A percentile compares a stretch with the other conserved stretches of the same genome.
These are phyloP conservation scores for Aspergillus unguis DNA, from an alignment of 2,329 filamentous ascomycete species.

Conservation along the genomic window DNA sequence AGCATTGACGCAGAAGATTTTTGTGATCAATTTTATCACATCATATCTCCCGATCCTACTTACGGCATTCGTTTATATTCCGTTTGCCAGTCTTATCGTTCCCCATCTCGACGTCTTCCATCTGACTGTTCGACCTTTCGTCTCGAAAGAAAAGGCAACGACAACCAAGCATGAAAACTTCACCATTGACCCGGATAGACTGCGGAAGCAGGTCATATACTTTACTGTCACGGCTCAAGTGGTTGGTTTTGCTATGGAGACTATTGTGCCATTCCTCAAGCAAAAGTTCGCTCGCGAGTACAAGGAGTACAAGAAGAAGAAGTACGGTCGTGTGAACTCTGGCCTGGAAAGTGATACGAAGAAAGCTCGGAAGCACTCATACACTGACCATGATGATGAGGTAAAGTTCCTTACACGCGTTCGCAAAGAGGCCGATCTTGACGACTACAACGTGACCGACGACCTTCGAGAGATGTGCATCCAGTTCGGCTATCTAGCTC, in stretches of 20 bases:
- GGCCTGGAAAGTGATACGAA: constrained; percentile 22
- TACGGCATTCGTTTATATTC: constrained; percentile 91
- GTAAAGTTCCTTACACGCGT: constrained; percentile 77
- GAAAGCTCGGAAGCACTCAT: constrained; percentile 34
- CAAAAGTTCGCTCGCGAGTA: constrained; percentile 75
- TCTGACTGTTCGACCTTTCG: constrained; percentile 70
- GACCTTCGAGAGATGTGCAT: constrained; percentile 95
- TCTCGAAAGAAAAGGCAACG: constrained; percentile 69
- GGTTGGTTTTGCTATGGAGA: constrained; percentile 82
- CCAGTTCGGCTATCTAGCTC: constrained; percentile 81
- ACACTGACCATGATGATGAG: constrained; percentile 73
- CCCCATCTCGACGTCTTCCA: constrained; percentile 88
- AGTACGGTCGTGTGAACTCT: constrained; percentile 21
- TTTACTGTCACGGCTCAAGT: constrained; percentile 95
- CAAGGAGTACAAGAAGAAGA: constrained; percentile 33
- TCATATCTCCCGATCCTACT: constrained; percentile 88
- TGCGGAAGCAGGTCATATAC: constrained; percentile 92
- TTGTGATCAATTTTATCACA: constrained; percentile 97
- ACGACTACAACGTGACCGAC: constrained; percentile 83
- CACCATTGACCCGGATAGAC: constrained; percentile 75
- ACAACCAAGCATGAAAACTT: constrained; percentile 57
- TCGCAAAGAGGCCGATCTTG: constrained; percentile 77
- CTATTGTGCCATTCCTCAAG: constrained; percentile 81
- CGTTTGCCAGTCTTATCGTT: constrained; percentile 80
- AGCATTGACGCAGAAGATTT: constrained; percentile 86